These are phyloP conservation scores for Hypholoma fasciculare DNA, from an alignment of 768 basidiomycete genomes.

Conservation along the genomic window DNA sequence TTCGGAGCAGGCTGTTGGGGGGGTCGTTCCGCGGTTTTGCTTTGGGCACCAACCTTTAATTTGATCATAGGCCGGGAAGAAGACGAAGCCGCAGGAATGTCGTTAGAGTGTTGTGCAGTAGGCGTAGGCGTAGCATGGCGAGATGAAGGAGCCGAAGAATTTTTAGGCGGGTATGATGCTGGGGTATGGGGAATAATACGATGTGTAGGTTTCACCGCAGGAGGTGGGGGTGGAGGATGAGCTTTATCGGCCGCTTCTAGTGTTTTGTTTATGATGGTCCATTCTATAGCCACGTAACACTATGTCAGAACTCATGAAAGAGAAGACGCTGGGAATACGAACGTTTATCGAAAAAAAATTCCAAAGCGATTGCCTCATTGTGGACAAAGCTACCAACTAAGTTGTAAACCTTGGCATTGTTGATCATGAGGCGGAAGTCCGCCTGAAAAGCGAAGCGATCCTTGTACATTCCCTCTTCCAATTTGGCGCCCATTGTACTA, in stretches of 20 bases:
- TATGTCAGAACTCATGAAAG: not conserved
- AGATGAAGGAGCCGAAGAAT: conserved; percentile 14
- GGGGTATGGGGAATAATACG: conserved; percentile 39
- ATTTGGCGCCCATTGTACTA: conserved; percentile 82
- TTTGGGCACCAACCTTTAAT: conserved; percentile 56
- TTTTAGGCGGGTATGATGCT: conserved; percentile 32
- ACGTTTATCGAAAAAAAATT: conserved; percentile 87
- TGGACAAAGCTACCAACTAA: conserved; percentile 67
- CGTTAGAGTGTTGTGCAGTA: not conserved
- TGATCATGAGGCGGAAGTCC: conserved; percentile 87
- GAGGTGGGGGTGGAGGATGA: conserved; percentile 27
- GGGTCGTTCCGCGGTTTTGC: conserved; percentile 26
- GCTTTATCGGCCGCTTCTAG: conserved; percentile 65
- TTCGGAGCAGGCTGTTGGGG: conserved; percentile 32
- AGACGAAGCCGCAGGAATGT: conserved; percentile 26
- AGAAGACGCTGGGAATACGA: conserved; percentile 27
- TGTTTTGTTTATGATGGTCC: conserved; percentile 86
- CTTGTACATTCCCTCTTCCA: conserved; percentile 84
- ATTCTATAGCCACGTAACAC: conserved; percentile 51
- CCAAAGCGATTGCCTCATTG: conserved; percentile 73
- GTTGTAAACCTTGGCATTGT: conserved; percentile 89
- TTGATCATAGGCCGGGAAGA: conserved; percentile 62
- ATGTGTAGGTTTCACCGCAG: conserved; percentile 25
- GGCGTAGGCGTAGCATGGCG: conserved; percentile 4
- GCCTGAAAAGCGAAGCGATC: conserved; percentile 80